These are phyloP conservation scores for Tillandsia leiboldiana DNA, from an alignment of 176 grass and related monocot species.

Conservation along the genomic window DNA sequence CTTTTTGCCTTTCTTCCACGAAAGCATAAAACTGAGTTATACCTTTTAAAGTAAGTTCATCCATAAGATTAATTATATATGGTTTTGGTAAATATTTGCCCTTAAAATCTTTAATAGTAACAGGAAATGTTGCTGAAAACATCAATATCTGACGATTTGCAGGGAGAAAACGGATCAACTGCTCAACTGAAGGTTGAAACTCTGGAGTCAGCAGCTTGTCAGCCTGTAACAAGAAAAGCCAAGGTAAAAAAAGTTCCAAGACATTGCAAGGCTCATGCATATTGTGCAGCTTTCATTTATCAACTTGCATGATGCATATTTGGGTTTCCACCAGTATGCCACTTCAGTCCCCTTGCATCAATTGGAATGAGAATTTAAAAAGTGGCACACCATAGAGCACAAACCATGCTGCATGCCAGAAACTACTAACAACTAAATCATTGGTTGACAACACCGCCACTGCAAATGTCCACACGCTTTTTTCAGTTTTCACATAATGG, in stretches of 20 bases:
- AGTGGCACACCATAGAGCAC: too few relatives aligned
- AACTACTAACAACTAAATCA: too few relatives aligned
- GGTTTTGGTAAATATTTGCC: slow-evolving; percentile 73
- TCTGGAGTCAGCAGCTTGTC: slow-evolving; percentile 82
- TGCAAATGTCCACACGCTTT: too few relatives aligned
- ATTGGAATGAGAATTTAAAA: background rate
- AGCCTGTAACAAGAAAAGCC: slow-evolving; percentile 42
- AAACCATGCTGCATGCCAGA: too few relatives aligned
- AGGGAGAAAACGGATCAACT: slow-evolving; percentile 66
- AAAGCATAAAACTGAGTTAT: slow-evolving; percentile 89
- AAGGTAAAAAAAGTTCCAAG: slow-evolving; percentile 5
- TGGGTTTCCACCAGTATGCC: too few relatives aligned
- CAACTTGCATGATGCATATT: background rate
- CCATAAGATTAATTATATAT: slow-evolving; percentile 93
- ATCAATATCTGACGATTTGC: slow-evolving; percentile 63
- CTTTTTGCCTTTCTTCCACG: slow-evolving; percentile 95
- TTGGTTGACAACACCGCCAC: too few relatives aligned
- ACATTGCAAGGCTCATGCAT: background rate
- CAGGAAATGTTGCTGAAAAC: slow-evolving; percentile 94
- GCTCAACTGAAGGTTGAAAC: slow-evolving; percentile 73
- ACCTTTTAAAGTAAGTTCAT: slow-evolving; percentile 87
- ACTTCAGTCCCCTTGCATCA: background rate
- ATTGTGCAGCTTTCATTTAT: slow-evolving; percentile 1
- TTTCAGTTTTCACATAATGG: too few relatives aligned
- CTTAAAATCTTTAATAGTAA: slow-evolving; percentile 80